phyloP scores from a whole-genome alignment of 2,329 filamentous ascomycete genomes.

The Aureobasidium sp. region DNA sequence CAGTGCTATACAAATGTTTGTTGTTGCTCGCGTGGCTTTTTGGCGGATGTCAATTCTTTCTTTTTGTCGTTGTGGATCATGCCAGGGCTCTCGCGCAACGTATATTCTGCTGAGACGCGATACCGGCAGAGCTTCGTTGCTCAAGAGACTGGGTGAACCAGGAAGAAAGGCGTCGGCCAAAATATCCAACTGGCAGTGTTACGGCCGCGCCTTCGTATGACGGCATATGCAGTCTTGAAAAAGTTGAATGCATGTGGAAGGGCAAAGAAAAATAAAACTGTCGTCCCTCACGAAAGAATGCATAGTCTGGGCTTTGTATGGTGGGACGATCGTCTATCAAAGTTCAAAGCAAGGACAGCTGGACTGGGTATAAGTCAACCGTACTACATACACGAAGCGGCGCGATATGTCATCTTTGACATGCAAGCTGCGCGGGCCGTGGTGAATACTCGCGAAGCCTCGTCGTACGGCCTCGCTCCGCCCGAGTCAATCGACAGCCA shows the following conservation, averaged over 20 bases:
- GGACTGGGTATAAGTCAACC: constrained; percentile 5
- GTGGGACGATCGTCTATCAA: constrained; percentile 3
- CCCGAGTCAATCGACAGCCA: constrained; percentile 8
- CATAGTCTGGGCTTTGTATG: neutral
- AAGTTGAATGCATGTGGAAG: neutral
- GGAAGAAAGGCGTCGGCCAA: neutral
- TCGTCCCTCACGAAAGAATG: neutral
- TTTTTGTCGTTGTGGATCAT: neutral
- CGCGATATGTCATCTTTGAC: constrained; percentile 3
- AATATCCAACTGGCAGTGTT: neutral
- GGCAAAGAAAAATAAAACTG: neutral
- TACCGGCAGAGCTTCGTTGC: constrained; percentile 1
- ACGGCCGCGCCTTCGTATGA: constrained; percentile 1
- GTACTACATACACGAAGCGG: neutral
- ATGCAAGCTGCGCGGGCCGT: constrained; percentile 2
- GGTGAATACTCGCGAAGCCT: neutral
- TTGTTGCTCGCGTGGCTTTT: neutral
- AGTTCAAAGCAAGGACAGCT: constrained; percentile 8
- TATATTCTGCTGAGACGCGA: neutral
- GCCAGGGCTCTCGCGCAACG: neutral
- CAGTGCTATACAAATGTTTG: neutral
- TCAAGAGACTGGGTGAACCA: neutral
- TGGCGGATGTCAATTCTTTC: neutral
- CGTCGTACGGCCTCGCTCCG: constrained; percentile 2
- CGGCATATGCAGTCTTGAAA: neutral